Base-by-base conservation (phyloP, 495 filamentous ascomycete species). In the Xylaria palmicola region DNA sequence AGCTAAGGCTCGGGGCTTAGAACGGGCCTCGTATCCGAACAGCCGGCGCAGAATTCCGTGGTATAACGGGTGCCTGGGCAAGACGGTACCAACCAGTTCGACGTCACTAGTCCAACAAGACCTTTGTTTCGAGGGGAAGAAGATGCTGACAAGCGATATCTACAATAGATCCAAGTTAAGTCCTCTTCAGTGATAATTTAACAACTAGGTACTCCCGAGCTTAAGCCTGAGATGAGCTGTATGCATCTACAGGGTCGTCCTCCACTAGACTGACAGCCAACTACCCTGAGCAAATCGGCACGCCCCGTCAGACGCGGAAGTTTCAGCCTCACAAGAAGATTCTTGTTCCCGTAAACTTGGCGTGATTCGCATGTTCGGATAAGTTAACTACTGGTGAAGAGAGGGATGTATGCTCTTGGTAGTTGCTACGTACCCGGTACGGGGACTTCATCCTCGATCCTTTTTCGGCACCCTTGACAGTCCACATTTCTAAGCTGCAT, bases 381-480 rank as follows among this genome's bases (percentile, higher is more conserved):
- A 47, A 15, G 17, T 6, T 20, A 19, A 59, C 13, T 26, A 26
- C n/a, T n/a, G n/a, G n/a, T n/a, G n/a, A n/a, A n/a, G n/a, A 19
- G 24, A 50, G 44, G 24, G 10, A 26, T 4, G 44, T 59, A 49
- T 26, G 44, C 27, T 27, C 43, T 10, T 36, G 20, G 56, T 53
- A 53, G 34, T 32, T 20, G 8, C 32, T 29, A 29, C 44, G 44
- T 59, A 59, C 44, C 32, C 24, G 22, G 45, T 29, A 59, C 49
- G 12, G 44, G 17, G 17, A 24, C 44, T 59, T 26, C 6, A 17
- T 53, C 32, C 22, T 34, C 12, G 49, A 52, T 34, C 19, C 34
- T 30, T 39, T n/a, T n/a, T 6, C 3, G 2, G 30, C 19, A 32
- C 59, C 30, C 32, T 54, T 63, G 65, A 6, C 62, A 64, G 26